These are phyloP conservation scores for Hirschioporus abietinus DNA, from an alignment of 768 basidiomycete genomes.

Conservation along the genomic window DNA sequence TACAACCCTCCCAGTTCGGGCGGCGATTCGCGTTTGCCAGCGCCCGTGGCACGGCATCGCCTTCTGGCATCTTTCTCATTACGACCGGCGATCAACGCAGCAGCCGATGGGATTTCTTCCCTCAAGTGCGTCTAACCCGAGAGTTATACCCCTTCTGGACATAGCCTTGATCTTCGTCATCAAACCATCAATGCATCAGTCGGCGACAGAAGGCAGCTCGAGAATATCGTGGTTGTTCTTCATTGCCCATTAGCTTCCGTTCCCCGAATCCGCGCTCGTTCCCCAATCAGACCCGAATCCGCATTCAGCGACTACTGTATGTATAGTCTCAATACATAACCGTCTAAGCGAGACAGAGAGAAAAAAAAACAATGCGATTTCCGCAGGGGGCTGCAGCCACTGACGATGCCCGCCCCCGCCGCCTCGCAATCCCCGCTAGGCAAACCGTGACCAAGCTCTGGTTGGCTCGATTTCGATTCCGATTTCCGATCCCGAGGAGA, in stretches of 20 bases:
- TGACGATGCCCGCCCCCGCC: too few species aligned
- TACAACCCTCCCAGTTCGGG: background rate
- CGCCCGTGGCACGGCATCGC: background rate
- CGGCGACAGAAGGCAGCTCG: too few species aligned
- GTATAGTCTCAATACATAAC: background rate
- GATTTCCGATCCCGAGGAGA: too few species aligned
- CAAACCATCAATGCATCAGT: too few species aligned
- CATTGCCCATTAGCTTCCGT: background rate
- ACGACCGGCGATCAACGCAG: background rate
- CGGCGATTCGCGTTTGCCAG: background rate
- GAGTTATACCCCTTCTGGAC: background rate
- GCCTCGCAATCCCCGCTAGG: background rate
- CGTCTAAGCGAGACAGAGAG: background rate
- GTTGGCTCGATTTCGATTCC: too few species aligned
- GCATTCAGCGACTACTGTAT: background rate
- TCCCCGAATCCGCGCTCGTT: background rate
- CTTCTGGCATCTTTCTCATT: background rate
- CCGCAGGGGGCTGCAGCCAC: too few species aligned
- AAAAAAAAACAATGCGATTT: too few species aligned
- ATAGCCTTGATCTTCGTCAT: too few species aligned
- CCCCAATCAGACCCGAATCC: background rate
- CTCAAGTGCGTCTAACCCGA: background rate
- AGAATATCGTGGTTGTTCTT: background rate
- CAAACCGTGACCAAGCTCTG: background rate
- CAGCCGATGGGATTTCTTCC: background rate